Conservation (phyloP, 768 basidiomycete genomes). For the Kwoniella dendrophila region DNA sequence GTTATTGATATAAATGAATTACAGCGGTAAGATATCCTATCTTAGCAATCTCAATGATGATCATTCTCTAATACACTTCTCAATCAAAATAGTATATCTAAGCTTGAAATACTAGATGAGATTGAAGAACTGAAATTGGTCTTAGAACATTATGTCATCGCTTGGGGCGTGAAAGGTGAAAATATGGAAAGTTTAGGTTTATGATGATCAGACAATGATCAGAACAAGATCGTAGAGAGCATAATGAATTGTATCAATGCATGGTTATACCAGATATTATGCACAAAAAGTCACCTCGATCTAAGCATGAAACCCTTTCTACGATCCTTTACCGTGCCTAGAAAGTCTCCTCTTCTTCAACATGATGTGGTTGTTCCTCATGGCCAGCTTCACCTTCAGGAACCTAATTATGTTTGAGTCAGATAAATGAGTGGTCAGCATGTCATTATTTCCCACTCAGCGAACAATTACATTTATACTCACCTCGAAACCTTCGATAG, state of each 20-base stretch:
- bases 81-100: slow-evolving; percentile 65
- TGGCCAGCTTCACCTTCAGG: slow-evolving; percentile 33
- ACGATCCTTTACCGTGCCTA: no score
- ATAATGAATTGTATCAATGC: neutral
- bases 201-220: neutral
- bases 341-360: slow-evolving; percentile 54
- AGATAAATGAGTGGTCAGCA: neutral
- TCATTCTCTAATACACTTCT: neutral
- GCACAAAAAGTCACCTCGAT: no score
- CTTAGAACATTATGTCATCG: slow-evolving; percentile 82
- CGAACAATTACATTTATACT: neutral
- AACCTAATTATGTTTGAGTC: slow-evolving; percentile 13
- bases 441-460: neutral
- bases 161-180: slow-evolving; percentile 64
- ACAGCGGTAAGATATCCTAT: slow-evolving; percentile 36
- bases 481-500: slow-evolving; percentile 67
- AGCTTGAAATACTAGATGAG: slow-evolving; percentile 87
- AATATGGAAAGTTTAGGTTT: slow-evolving; percentile 13
- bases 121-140: slow-evolving; percentile 92
- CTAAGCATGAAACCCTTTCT: no score
- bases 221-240: neutral
- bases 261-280: slow-evolving; percentile 6
- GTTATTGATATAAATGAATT: slow-evolving; percentile 47
- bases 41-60: neutral
- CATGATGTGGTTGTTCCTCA: slow-evolving; percentile 18